Evolutionary conservation across 495 filamentous ascomycete genomes (phyloP), one percentile per base, ranked within the genome.

Genomic region (Lophium mytilinum): DNA sequence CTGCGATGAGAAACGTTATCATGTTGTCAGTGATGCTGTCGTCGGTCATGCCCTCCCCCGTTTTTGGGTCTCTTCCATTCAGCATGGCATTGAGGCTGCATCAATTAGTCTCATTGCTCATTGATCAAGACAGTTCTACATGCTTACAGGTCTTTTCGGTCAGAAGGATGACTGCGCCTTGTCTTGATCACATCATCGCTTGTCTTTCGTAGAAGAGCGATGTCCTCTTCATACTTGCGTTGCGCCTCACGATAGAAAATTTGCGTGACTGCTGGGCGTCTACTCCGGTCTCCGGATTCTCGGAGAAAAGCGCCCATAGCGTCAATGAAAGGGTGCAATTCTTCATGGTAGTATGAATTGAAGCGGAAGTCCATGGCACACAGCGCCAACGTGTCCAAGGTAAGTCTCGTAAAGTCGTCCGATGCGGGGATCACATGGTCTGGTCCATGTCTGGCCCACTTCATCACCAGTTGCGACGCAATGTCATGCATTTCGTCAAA

Each of bases 281-380:
- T 45, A 1, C 60, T 21, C n/a, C 57, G 60, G 10, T 54, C 55
- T 11, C 60, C 65, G 52, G 58, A 63, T 11, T 43, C 46, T 17
- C 50, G 56, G 6, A 69, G 54, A 43, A 69, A 65, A 19, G 56
- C 55, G 11, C 55, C 51, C 67, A 69, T 69, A 1, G 60, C 60
- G 14, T 62, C 36, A 8, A 62, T 34, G 33, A 62, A 62, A 35
- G 50, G 62, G 21, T 64, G 64, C 36, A 63, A 48, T 15, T 56
- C 53, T 11, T 68, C 65, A 10, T 39, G 49, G 43, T 69, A 69
- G 56, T 67, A 69, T 5, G 58, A 62, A 49, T 69, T 69, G 65
- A 69, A 69, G 14, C 67, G 67, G 48, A 66, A 68, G 37, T 67
- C 60, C 59, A 69, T 66, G 9, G 65, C 63, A 43, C 65, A 68